Evolutionary conservation across 306 rosid species (phyloP), one percentile per base, ranked within the genome.

Genomic region (Oemleria cerasiformis): DNA sequence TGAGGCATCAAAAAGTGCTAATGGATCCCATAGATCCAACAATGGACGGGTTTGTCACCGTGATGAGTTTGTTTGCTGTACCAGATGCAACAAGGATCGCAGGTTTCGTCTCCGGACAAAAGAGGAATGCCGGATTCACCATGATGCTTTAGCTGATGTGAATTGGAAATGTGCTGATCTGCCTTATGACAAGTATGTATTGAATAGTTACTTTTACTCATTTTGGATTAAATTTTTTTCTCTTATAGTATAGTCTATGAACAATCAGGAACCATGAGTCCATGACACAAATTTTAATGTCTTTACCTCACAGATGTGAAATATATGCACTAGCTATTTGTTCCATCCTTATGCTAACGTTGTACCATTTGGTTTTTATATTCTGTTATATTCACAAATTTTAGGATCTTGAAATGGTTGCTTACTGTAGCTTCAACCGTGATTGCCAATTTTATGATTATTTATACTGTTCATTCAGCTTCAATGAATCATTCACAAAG

Each of bases 101-200:
- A 89, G 98, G 80, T 93, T 93, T 76, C 97, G 96, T 14, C 86
- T 93, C 78, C 84, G 98, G 72, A 83, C 94, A 34, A 87, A 86
- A 73, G 98, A 93, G 85, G 97, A 93, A 78, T 93, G 97, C 60
- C 90, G 86, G 54, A 19, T 87, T 77, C 89, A 93, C 83, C 98
- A 93, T 74, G 98, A 93, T 82, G 96, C 96, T 76, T 73, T 88
- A 73, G 94, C 92, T 62, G 94, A 87, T 75, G 75, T 59, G 30
- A 86, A 87, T 61, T 93, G 98, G 98, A 87, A 80, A 65, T 93
- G 98, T 79, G 72, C 89, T 77, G 86, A 93, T 83, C 89, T 88
- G 48, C 87, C 92, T 53, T 93, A 76, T 86, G 94, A 93, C 93
- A 91, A 88, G 98, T 93, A 93, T 66, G 96, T 17, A 11, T 40